Base-by-base conservation (phyloP, 2,329 filamentous ascomycete species). In the Penicillium janthinellum region DNA sequence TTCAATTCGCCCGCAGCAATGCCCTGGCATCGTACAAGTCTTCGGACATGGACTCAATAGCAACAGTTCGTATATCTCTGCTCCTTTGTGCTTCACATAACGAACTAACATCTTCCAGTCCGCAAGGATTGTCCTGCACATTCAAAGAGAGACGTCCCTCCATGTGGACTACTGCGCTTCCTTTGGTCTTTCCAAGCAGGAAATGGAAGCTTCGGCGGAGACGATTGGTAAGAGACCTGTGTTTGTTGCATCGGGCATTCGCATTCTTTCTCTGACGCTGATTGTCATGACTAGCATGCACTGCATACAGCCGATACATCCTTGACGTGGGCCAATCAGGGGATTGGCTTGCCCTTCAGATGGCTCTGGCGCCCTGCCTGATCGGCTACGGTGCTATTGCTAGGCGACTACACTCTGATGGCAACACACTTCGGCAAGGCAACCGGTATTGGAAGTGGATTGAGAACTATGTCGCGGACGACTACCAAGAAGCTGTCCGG, bases 381-480 rank as follows among this genome's bases (percentile, higher is more conserved):
- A 84, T 97, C n/a, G 94, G 94, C 44, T 97, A 98, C 73, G 89
- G 89, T 10, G 86, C 86, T 57, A 90, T 96, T 60, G 94, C 91
- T 5, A 83, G 83, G 68, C 84, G 91, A 68, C 81, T 96, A 3
- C 82, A 87, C 67, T 80, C 80, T 14, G 87, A 90, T 62, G 78
- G 83, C 51, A 81, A 79, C n/a, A 89, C 87, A 38, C 69, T 79
- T 51, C 82, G 82, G 41, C 81, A 89, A 12, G 86, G 81, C 0
- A 96, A 94, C 73, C 82, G 78, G 17, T 98, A 96, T 78, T 95
- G 90, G 89, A 84, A 87, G 48, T 98, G 94, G 94, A 91, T 98
- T 65, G 83, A 93, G 72, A 96, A 91, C 70, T 98, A 97, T 71
- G 85, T 90, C 15, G 90, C 88, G 2, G 88, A 91, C 0, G 90